These are phyloP conservation scores for Calonectria pauciramosa DNA, from an alignment of 2,329 filamentous ascomycete species.

Conservation along the genomic window DNA sequence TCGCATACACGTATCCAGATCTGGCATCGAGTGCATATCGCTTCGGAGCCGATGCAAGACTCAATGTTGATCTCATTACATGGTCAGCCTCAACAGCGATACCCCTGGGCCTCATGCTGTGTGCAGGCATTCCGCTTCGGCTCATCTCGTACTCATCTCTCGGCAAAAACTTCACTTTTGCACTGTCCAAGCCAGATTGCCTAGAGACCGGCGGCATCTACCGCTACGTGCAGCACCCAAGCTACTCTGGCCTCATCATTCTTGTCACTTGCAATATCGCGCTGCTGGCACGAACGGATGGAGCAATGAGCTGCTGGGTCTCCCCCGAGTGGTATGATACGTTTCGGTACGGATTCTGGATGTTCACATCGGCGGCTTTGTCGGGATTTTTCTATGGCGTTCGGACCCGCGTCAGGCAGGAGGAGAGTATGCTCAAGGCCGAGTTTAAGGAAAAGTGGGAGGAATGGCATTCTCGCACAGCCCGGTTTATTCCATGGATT, in stretches of 20 bases:
- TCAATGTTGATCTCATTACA: constrained; percentile 50
- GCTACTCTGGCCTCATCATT: constrained; percentile 60
- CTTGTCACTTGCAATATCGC: constrained; percentile 49
- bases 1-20: constrained; percentile 31
- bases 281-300: constrained; percentile 56
- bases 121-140: constrained; percentile 49
- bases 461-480: constrained; percentile 61
- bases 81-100: constrained; percentile 53
- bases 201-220: constrained; percentile 64
- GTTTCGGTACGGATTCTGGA: background rate
- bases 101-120: constrained; percentile 51
- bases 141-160: constrained; percentile 58
- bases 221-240: constrained; percentile 64
- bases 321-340: constrained; percentile 38
- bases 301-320: constrained; percentile 55
- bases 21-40: constrained; percentile 43
- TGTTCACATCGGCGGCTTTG: background rate
- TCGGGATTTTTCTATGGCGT: constrained; percentile 28
- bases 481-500: constrained; percentile 62
- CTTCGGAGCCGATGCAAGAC: constrained; percentile 47
- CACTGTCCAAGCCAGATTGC: constrained; percentile 59
- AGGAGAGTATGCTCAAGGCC: constrained; percentile 63
- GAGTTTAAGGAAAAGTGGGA: constrained; percentile 64
- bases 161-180: constrained; percentile 67
- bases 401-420: constrained; percentile 58